Evolutionary conservation across 352 stramenopile species (phyloP), one percentile per base, ranked within the genome.

Genomic region (Vaucheria bursata): DNA sequence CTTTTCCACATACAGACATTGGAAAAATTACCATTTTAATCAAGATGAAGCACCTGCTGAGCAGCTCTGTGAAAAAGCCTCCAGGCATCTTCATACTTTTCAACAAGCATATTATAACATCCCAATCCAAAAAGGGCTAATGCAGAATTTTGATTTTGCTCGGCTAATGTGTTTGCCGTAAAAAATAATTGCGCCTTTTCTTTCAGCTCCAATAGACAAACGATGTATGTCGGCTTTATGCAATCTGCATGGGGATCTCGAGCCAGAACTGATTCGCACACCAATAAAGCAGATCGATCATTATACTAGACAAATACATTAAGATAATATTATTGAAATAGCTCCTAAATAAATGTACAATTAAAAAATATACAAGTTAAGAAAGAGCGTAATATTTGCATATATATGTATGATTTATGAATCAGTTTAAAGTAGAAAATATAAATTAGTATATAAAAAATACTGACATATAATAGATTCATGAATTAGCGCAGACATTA

Each of bases 91-190:
- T 97, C 93, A 70, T 92, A 95, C 52, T 96, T 96, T 37, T 90
- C 85, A 69, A 95, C 93, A 25, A 92, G 71, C 45, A 96, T 88
- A 83, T 98, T 97, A 83, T 98, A 98, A 78, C 91, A 95, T 0
- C 92, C 94, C 0, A 98, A 93, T 35, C 91, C 93, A 84, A 97
- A 97, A 94, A 93, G 98, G 31, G 91, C 88, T 31, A 88, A 79
- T 0, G 92, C 92, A 68, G 93, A 91, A 64, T 94, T 95, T 7
- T 94, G 93, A 71, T 94, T 91, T 7, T 93, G 89, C 72, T 97
- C 92, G 8, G 97, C 93, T 83, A 97, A 87, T 82, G 95, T 88
- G 80, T 98, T 93, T 0, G 93, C 94, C 40, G 96, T 92, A 68
- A 96, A 89, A 71, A 97, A 98, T 33, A 98, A 84, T 36, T 95